Base-by-base conservation (phyloP, 768 basidiomycete genomes). In the Lactifluus pinguis region DNA sequence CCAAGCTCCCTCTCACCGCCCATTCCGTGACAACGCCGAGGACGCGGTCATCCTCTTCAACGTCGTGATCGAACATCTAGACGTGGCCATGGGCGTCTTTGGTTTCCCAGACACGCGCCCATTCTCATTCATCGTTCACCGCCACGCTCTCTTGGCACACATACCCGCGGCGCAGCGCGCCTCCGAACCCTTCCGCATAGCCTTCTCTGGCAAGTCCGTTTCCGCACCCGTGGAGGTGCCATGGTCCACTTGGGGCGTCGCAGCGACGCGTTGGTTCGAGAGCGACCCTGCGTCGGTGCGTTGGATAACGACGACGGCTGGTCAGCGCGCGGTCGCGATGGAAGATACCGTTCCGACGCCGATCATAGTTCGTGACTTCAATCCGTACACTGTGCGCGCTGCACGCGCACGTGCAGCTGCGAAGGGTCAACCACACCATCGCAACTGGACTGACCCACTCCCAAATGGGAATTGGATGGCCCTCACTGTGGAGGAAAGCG, bases 241-340 rank as follows among this genome's bases (percentile, higher is more conserved):
- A 0, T 72, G 70, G 70, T 44, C 38, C 6, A 49, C 53, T 1
- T 72, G 71, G 71, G 71, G 70, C 13, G 59, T 66, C 30, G 21
- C 57, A 0, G 51, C 44, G 4, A 67, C 67, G 30, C 68, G 70
- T 29, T 69, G 68, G 67, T 70, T 70, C 49, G 60, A 65, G 17
- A 60, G 59, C 49, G 68, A 70, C 34, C 60, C 57, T 11, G 53
- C 62, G 2, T 61, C 65, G 13, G 65, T 64, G 45, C 68, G 68
- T 10, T 72, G 71, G 71, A 71, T 72, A 57, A 72, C 71, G 49
- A 69, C 69, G 32, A 70, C 69, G 4, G 69, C 68, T 25, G 71
- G 71, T 10, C 70, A 72, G 56, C 68, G 71, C 29, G 66, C 63
- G 42, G 66, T 71, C 55, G 51, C 49, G 8, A 55, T 60, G 50